phyloP scores from a whole-genome alignment of 1,139 yeast genomes.

The Candida sanyaensis region DNA sequence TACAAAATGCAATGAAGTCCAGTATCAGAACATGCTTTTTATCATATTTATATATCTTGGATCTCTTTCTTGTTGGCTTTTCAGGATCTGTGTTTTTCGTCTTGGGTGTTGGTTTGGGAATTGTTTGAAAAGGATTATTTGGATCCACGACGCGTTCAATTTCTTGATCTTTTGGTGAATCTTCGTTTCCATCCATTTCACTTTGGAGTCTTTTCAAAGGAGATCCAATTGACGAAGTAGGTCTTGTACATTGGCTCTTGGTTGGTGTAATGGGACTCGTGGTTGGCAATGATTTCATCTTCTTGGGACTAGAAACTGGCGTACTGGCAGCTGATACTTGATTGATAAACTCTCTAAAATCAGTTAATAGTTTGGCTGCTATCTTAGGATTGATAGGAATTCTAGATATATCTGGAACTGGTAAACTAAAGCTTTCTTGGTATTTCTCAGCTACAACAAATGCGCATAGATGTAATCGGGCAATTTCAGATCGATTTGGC shows the following conservation, averaged over 20 bases:
- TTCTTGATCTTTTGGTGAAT: background rate
- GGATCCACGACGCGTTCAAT: conserved; percentile 18
- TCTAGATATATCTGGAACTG: conserved; percentile 47
- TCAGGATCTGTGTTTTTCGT: background rate
- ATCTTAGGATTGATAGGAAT: conserved; percentile 61
- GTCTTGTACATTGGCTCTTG: conserved; percentile 3
- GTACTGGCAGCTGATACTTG: conserved; percentile 33
- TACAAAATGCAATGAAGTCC: conserved; percentile 60
- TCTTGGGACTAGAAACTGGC: conserved; percentile 26
- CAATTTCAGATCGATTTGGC: conserved; percentile 55
- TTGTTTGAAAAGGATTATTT: conserved; percentile 35
- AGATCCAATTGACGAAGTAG: conserved; percentile 9
- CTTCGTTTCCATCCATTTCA: background rate
- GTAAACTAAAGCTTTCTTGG: conserved; percentile 40
- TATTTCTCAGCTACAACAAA: conserved; percentile 57
- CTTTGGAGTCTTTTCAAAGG: conserved; percentile 15
- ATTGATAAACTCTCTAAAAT: conserved; percentile 41
- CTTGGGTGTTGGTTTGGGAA: conserved; percentile 3
- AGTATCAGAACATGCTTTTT: conserved; percentile 38
- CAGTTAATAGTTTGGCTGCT: conserved; percentile 39
- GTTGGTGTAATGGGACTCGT: conserved; percentile 13
- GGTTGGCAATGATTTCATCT: conserved; percentile 6
- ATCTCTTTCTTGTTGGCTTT: conserved; percentile 2
- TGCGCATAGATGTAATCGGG: conserved; percentile 68
- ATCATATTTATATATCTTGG: conserved; percentile 22